Evolutionary conservation across 192 early-diverging fungal species (phyloP).

Genomic region (Backusella tuberculispora): DNA sequence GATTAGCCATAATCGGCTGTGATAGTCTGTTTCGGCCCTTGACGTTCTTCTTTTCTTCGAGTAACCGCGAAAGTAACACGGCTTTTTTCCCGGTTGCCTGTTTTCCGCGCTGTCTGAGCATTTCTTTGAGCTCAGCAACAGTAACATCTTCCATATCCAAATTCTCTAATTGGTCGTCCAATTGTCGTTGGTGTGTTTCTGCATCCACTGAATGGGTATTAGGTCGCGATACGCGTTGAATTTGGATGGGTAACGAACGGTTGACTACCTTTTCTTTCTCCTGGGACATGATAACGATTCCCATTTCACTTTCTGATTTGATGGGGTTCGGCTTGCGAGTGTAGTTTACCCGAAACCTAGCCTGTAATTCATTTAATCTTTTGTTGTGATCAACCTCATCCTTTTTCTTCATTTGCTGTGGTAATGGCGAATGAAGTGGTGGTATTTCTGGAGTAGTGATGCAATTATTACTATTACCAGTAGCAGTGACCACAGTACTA

Average conservation of each 20-base stretch:
- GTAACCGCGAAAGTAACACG: conserved; percentile 62
- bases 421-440: neutral
- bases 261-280: neutral
- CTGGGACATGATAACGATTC: conserved; percentile 3
- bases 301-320: conserved; percentile 15
- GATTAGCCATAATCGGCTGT: conserved; percentile 1
- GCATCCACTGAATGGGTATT: conserved; percentile 32
- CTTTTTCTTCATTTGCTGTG: neutral
- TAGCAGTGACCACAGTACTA: too few relatives aligned
- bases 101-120: conserved; percentile 67
- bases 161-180: conserved; percentile 66
- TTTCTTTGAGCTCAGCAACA: conserved; percentile 75
- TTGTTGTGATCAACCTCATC: conserved; percentile 34
- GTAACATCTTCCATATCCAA: conserved; percentile 79
- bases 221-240: conserved; percentile 29
- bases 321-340: conserved; percentile 26
- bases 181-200: conserved; percentile 56
- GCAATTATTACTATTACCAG: too few relatives aligned
- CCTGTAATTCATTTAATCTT: conserved; percentile 36
- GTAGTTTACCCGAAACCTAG: conserved; percentile 36
- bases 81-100: conserved; percentile 76
- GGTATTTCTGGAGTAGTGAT: too few relatives aligned
- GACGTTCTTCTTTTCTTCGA: conserved; percentile 58
- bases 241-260: conserved; percentile 41
- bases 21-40: conserved; percentile 34